Evolutionary conservation across 257 asterid genomes (phyloP), one percentile per base, ranked within the genome.

Genomic region (Salvia rosmarinus): DNA sequence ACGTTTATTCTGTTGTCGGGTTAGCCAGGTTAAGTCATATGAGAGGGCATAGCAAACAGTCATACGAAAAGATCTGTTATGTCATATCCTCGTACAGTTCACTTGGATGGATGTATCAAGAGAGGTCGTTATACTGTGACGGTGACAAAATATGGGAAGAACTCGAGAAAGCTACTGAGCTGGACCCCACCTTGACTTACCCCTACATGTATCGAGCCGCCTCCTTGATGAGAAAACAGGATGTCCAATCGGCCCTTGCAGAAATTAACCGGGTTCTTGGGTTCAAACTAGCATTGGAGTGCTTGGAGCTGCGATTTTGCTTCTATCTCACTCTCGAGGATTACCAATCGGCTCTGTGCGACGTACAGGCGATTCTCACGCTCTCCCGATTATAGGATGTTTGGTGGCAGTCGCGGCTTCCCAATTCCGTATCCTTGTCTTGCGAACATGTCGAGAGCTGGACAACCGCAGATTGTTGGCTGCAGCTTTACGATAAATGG

Each of bases 61-160:
- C 87, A 6, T 80, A 77, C 23, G 95, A 88, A 67, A 91, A 86
- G 81, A 83, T 95, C 23, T 83, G 84, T 70, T 83, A 89, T 6
- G 70, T 94, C 67, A 84, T 89, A 72, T 87, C 97, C 50, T 87
- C 95, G 17, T 42, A 44, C 52, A 81, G 82, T 37, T 82, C 95
- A 5, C 97, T 87, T 32, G 99, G 99, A 56, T 95, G 99, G 99
- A 95, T 95, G 99, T 80, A 88, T 76, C 99, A 91, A 81, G 99
- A 95, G 79, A 82, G 99, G 74, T 91, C 99, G 0, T 84, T 95
- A 49, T 88, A 90, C 79, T 78, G 95, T 72, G 94, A 88, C 47
- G 96, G 77, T 17, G 89, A 88, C 30, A 66, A 65, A 66, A 78
- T 66, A 73, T 67, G 65, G 77, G 89, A 73, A 65, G 99, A 95